phyloP scores from a whole-genome alignment of 2,329 filamentous ascomycete genomes.

The Sclerotinia sclerotiorum region DNA sequence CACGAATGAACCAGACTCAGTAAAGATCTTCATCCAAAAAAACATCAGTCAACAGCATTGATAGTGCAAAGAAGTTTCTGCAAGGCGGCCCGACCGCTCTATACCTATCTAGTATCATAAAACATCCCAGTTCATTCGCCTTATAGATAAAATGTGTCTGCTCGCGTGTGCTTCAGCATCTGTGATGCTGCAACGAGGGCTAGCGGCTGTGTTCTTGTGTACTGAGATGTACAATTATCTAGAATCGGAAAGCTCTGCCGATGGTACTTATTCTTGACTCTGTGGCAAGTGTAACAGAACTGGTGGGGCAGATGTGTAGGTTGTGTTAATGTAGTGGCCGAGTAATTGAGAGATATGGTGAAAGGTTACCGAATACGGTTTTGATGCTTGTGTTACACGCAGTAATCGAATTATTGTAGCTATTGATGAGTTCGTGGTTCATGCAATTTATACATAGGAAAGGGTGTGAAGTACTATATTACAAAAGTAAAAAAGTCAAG shows the following conservation, averaged over 20 bases:
- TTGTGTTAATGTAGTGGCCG: not conserved
- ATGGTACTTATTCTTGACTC: not conserved
- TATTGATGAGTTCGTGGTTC: too few species aligned
- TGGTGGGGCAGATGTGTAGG: not conserved
- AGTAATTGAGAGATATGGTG: not conserved
- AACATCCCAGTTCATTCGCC: too few species aligned
- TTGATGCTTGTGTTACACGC: too few species aligned
- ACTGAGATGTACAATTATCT: not conserved
- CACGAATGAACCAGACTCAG: not conserved
- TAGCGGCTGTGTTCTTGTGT: not conserved
- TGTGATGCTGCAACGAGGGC: not conserved
- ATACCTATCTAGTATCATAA: not conserved
- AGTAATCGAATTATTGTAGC: too few species aligned
- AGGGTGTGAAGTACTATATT: too few species aligned
- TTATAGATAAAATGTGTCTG: not conserved
- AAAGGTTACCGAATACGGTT: too few species aligned
- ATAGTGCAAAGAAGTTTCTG: not conserved
- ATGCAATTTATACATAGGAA: too few species aligned
- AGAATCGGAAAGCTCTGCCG: not conserved
- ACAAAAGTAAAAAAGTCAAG: too few species aligned
- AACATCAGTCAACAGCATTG: not conserved
- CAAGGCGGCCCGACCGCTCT: not conserved
- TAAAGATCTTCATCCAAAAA: not conserved
- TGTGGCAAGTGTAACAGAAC: not conserved
- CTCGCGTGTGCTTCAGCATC: not conserved